phyloP scores from a whole-genome alignment of 306 rosid species.

The Alnus glutinosa region DNA sequence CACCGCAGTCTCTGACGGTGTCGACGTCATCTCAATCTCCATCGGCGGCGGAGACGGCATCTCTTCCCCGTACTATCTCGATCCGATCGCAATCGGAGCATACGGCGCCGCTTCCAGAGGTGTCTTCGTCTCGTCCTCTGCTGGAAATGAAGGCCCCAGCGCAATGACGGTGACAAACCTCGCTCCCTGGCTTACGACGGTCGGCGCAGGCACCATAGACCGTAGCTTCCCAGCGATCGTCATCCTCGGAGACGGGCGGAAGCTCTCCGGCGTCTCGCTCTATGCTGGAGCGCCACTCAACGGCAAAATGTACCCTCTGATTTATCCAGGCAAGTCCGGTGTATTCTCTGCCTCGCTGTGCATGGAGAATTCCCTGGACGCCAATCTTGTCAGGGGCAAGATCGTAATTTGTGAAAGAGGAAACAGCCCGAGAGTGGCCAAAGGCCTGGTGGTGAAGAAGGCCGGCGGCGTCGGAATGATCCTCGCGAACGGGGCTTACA shows the following conservation, averaged over 20 bases:
- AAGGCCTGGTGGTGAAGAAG: slow-evolving; percentile 79
- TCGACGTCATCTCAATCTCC: slow-evolving; percentile 78
- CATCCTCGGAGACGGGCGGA: slow-evolving; percentile 59
- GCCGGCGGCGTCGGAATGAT: slow-evolving; percentile 95
- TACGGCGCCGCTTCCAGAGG: slow-evolving; percentile 79
- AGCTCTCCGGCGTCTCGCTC: slow-evolving; percentile 63
- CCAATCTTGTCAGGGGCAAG: slow-evolving; percentile 59
- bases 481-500: slow-evolving; percentile 67
- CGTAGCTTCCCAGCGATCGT: slow-evolving; percentile 77
- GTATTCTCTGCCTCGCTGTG: slow-evolving; percentile 67
- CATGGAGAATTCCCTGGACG: slow-evolving; percentile 79
- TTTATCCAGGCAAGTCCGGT: slow-evolving; percentile 81
- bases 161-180: slow-evolving; percentile 80
- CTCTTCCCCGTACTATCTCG: slow-evolving; percentile 74
- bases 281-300: slow-evolving; percentile 66
- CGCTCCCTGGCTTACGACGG: slow-evolving; percentile 86
- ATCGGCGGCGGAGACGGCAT: slow-evolving; percentile 87
- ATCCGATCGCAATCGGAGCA: slow-evolving; percentile 86
- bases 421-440: slow-evolving; percentile 73
- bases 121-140: slow-evolving; percentile 75
- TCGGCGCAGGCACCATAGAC: slow-evolving; percentile 90
- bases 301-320: slow-evolving; percentile 62
- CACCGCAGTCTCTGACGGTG: slow-evolving; percentile 74
- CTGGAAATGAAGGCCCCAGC: slow-evolving; percentile 81
- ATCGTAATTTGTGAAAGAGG: slow-evolving; percentile 88